Evolutionary conservation across 176 grass and related monocot genomes (phyloP), one percentile per base, ranked within the genome.

Genomic region (Avena eriantha): DNA sequence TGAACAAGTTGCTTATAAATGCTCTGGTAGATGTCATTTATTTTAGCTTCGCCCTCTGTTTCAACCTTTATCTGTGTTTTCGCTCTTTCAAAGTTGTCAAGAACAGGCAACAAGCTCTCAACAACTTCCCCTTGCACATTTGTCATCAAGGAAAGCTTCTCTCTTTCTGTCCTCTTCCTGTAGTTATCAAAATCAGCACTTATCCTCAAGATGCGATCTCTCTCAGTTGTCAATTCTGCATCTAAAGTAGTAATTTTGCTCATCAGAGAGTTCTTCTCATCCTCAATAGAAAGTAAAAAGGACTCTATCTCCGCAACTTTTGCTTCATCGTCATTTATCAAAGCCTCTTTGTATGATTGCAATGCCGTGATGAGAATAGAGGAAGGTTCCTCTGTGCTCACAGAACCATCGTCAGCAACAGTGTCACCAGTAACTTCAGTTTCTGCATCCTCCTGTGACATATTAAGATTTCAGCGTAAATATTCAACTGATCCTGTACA

Each of bases 81-180:
- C 43, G 97, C 97, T 80, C 97, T 96, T 89, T 99, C 94, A 73
- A 96, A 99, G 61, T 96, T 99, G 89, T 99, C 97, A 59, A 99
- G 78, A 88, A 96, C 97, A 67, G 94, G 93, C 80, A 99, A 93
- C 80, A 98, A 90, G 74, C 86, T 93, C 87, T 96, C 97, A 77
- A 96, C 60, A 63, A 99, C 90, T 89, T 99, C 94, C 54, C 94
- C 94, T 88, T 94, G 94, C 69, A 90, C 97, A 88, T 98, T 96
- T 79, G 85, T 79, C 90, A 98, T 98, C 90, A 98, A 83, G 80
- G 91, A 94, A 84, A 96, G 78, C 80, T 84, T 98, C 69, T 98
- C 94, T 77, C 86, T 94, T 71, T 98, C 92, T 56, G 94, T 94
- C 80, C 97, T 92, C 76, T 98, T 98, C 86, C 97, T 94, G 70